A percentile compares a stretch with the other conserved stretches of the same genome.
phyloP scores from a whole-genome alignment of 306 rosid genomes.

The Fragaria iinumae region DNA sequence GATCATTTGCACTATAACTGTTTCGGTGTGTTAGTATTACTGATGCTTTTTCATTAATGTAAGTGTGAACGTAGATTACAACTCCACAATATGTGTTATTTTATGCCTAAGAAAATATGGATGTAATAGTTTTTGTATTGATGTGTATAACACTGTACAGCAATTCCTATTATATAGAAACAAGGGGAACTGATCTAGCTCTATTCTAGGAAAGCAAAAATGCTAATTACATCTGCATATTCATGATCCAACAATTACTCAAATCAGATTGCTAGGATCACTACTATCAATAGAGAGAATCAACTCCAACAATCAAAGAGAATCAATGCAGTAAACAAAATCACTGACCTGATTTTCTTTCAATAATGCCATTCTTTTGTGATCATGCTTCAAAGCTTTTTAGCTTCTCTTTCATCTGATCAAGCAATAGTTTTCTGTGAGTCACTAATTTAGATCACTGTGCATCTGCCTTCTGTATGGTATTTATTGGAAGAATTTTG shows the following conservation, averaged over 20 bases:
- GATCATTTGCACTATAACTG: not conserved
- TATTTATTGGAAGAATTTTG: not conserved
- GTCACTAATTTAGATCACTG: not conserved
- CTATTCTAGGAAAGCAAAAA: too few relatives aligned
- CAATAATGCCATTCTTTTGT: not conserved
- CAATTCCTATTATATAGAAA: too few relatives aligned
- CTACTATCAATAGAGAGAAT: too few relatives aligned
- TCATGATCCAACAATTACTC: too few relatives aligned
- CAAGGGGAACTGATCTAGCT: too few relatives aligned
- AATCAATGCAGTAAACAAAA: too few relatives aligned
- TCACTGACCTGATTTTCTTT: too few relatives aligned
- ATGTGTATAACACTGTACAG: too few relatives aligned
- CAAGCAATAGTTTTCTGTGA: not conserved
- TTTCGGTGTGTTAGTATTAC: not conserved
- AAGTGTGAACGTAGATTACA: not conserved
- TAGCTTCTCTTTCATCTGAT: not conserved
- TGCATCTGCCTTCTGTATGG: not conserved
- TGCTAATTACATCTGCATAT: too few relatives aligned
- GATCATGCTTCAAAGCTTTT: not conserved
- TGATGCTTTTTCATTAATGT: not conserved
- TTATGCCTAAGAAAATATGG: not conserved
- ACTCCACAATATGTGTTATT: not conserved
- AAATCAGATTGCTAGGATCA: too few relatives aligned
- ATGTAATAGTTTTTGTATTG: too few relatives aligned
- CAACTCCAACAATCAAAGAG: too few relatives aligned